phyloP scores from a whole-genome alignment of 169 alveolate species.

The Cryptosporidium sp. region DNA sequence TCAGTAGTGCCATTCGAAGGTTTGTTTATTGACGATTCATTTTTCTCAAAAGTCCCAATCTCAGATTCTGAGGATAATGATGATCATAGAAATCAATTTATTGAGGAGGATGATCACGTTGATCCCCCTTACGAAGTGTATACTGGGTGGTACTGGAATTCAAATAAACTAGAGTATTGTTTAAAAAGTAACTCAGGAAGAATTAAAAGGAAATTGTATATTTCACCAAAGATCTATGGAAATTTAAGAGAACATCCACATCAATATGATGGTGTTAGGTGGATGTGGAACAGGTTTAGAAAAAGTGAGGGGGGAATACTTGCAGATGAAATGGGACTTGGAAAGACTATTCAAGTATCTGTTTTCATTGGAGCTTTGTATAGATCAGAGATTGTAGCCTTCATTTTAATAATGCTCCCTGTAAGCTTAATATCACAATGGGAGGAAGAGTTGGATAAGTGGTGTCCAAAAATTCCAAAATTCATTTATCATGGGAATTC shows the following conservation, averaged over 20 bases:
- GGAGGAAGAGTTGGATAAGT: slow-evolving; percentile 79
- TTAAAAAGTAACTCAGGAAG: slow-evolving; percentile 54
- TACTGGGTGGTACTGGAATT: slow-evolving; percentile 63
- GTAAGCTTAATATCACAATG: slow-evolving; percentile 81
- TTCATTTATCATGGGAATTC: slow-evolving; percentile 41
- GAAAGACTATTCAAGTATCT: slow-evolving; percentile 83
- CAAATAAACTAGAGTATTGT: slow-evolving; percentile 25
- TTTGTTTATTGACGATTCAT: slow-evolving; percentile 7
- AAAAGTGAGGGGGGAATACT: slow-evolving; percentile 82
- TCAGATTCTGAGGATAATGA: slow-evolving; percentile 15
- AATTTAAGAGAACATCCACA: slow-evolving; percentile 74
- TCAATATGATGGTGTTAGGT: slow-evolving; percentile 82
- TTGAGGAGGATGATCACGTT: not conserved
- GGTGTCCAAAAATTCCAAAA: slow-evolving; percentile 78
- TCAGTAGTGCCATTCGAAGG: not conserved
- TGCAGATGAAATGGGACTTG: slow-evolving; percentile 89
- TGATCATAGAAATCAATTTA: not conserved
- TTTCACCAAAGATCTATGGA: slow-evolving; percentile 56
- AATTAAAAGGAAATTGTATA: slow-evolving; percentile 22
- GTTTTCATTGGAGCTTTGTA: slow-evolving; percentile 75
- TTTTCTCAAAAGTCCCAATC: slow-evolving; percentile 33
- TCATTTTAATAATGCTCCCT: slow-evolving; percentile 82
- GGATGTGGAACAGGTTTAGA: slow-evolving; percentile 81
- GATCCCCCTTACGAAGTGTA: slow-evolving; percentile 17
- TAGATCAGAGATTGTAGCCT: slow-evolving; percentile 77